Conservation (phyloP, 148 eudicot genomes). For the Bassia scoparia region DNA sequence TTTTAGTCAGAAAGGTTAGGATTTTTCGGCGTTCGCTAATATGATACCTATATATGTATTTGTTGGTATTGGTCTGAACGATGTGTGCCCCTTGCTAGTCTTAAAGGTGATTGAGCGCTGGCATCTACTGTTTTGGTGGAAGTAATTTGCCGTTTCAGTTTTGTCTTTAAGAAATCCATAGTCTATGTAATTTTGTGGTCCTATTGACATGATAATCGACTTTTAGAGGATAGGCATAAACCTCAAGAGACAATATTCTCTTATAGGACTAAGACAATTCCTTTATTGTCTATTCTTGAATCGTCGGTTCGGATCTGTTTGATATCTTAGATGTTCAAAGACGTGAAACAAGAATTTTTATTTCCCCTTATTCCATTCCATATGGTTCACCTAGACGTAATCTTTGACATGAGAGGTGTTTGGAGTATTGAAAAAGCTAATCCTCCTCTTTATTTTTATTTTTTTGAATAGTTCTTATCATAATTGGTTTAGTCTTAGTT, state of each 20-base stretch:
- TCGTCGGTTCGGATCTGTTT: neutral
- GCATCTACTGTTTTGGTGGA: conserved; percentile 17
- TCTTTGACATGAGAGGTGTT: conserved; percentile 13
- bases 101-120: conserved; percentile 23
- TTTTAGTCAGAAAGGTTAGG: conserved; percentile 19
- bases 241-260: conserved; percentile 16
- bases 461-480: neutral
- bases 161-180: conserved; percentile 23
- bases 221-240: conserved; percentile 23
- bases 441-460: neutral
- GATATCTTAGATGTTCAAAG: conserved; percentile 23
- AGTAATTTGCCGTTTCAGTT: conserved; percentile 30
- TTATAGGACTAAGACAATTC: conserved; percentile 23
- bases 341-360: conserved; percentile 17
- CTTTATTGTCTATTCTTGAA: conserved; percentile 18
- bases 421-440: conserved; percentile 17
- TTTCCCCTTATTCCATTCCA: conserved; percentile 11
- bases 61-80: conserved; percentile 24
- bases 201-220: conserved; percentile 23
- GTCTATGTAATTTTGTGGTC: conserved; percentile 31
- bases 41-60: conserved; percentile 6
- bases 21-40: neutral
- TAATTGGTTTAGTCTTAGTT: neutral
- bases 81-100: conserved; percentile 25
- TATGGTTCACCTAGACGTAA: conserved; percentile 8